Conservation (phyloP, 1,284 basidiomycete species). For the Apiotrichum mycotoxinovorans region DNA sequence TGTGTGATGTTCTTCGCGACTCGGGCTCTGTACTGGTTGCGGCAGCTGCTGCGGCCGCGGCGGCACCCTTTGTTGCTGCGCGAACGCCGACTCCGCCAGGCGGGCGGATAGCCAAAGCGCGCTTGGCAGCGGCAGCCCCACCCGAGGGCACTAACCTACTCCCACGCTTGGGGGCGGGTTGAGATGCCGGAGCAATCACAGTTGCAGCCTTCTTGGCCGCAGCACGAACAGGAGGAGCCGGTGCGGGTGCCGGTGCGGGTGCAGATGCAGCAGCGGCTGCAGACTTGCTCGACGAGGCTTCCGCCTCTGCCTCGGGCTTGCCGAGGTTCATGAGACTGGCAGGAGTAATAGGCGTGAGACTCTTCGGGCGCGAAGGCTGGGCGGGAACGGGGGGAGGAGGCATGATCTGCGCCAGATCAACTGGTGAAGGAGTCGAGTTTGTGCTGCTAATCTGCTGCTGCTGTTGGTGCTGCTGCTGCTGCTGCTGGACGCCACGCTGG, state of each 20-base stretch:
- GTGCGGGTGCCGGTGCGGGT: neutral
- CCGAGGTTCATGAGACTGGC: constrained; percentile 82
- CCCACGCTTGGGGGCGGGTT: constrained; percentile 14
- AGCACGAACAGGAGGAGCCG: constrained; percentile 6
- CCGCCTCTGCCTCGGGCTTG: constrained; percentile 18
- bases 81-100: constrained; percentile 32
- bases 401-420: constrained; percentile 63
- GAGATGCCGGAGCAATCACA: constrained; percentile 3
- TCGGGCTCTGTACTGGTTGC: constrained; percentile 37
- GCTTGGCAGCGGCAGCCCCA: constrained; percentile 27
- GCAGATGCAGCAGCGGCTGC: neutral
- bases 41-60: constrained; percentile 30
- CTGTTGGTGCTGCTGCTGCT: constrained; percentile 16
- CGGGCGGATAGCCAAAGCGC: constrained; percentile 38
- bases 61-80: constrained; percentile 37
- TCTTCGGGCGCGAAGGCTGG: constrained; percentile 24
- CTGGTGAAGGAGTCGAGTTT: constrained; percentile 65
- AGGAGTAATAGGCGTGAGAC: constrained; percentile 74
- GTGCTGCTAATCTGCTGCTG: constrained; percentile 21
- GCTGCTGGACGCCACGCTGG: constrained; percentile 27
- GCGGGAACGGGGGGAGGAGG: constrained; percentile 57
- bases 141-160: constrained; percentile 16
- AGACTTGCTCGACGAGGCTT: neutral
- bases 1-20: constrained; percentile 76
- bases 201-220: constrained; percentile 14